Evolutionary conservation across 2,329 filamentous ascomycete species (phyloP).

Genomic region (Sarocladiaceae sp.): DNA sequence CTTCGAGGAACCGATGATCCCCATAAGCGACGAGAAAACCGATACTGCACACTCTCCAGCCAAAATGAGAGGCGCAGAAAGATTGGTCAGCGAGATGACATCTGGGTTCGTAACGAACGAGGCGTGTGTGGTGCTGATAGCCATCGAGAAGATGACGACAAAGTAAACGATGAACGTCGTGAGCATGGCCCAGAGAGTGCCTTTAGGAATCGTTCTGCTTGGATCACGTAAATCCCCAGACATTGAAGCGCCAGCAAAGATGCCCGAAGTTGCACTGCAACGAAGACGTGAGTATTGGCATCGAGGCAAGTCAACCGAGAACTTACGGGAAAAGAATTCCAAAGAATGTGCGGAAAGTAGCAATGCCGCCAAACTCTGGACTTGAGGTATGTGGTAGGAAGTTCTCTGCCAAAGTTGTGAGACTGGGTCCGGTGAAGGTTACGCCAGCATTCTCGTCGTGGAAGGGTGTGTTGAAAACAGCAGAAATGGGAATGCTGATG

Average conservation of each 20-base stretch:
- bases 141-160: slow-evolving; percentile 71
- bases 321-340: slow-evolving; percentile 70
- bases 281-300: slow-evolving; percentile 6
- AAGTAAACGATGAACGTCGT: slow-evolving; percentile 73
- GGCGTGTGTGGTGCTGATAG: slow-evolving; percentile 64
- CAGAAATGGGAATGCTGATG: slow-evolving; percentile 77
- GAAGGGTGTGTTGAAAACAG: slow-evolving; percentile 63
- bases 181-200: slow-evolving; percentile 71
- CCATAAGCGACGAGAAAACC: slow-evolving; percentile 83
- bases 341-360: slow-evolving; percentile 75
- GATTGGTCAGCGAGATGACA: slow-evolving; percentile 72
- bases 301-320: background rate
- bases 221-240: slow-evolving; percentile 79
- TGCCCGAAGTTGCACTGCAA: slow-evolving; percentile 43
- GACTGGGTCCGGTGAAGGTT: slow-evolving; percentile 70
- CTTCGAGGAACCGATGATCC: slow-evolving; percentile 78
- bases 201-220: slow-evolving; percentile 76
- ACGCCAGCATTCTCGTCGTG: slow-evolving; percentile 54
- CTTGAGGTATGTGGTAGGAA: slow-evolving; percentile 63
- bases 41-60: slow-evolving; percentile 77
- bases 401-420: slow-evolving; percentile 66
- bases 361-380: slow-evolving; percentile 53
- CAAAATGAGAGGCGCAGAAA: slow-evolving; percentile 68
- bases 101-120: slow-evolving; percentile 72
- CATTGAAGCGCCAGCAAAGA: slow-evolving; percentile 76